Evolutionary conservation across 345 rosid genomes (phyloP).

Genomic region (Brassica juncea): DNA sequence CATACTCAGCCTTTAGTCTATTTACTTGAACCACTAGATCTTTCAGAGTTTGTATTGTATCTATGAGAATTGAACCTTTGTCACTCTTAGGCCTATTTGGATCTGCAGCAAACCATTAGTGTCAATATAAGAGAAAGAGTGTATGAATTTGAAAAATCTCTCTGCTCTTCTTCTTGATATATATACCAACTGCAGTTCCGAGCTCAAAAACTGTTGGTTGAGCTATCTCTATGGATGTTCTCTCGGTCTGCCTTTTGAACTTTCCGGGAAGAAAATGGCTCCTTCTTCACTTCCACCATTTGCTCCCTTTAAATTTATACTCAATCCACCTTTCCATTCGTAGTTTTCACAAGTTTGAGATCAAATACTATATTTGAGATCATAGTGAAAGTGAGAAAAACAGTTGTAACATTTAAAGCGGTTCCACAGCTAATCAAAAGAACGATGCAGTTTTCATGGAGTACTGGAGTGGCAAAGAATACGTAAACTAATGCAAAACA

Average conservation of each 20-base stretch:
- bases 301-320: no score
- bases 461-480: no score
- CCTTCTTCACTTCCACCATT: conserved; percentile 48
- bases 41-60: conserved; percentile 58
- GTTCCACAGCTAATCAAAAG: no score
- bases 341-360: neutral
- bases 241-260: conserved; percentile 72
- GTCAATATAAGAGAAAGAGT: neutral
- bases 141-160: neutral
- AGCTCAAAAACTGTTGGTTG: conserved; percentile 70
- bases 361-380: neutral
- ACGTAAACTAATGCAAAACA: no score
- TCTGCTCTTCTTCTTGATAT: neutral
- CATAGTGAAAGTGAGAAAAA: neutral
- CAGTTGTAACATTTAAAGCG: no score
- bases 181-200: conserved; percentile 53
- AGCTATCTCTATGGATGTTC: conserved; percentile 69
- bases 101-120: conserved; percentile 44
- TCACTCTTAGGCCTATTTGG: conserved; percentile 75
- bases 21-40: conserved; percentile 64
- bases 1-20: conserved; percentile 54
- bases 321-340: neutral
- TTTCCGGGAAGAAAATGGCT: conserved; percentile 54
- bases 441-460: no score
- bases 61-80: conserved; percentile 64